Evolutionary conservation across 2,329 filamentous ascomycete species (phyloP).

Genomic region (Leptographium wingfieldii): DNA sequence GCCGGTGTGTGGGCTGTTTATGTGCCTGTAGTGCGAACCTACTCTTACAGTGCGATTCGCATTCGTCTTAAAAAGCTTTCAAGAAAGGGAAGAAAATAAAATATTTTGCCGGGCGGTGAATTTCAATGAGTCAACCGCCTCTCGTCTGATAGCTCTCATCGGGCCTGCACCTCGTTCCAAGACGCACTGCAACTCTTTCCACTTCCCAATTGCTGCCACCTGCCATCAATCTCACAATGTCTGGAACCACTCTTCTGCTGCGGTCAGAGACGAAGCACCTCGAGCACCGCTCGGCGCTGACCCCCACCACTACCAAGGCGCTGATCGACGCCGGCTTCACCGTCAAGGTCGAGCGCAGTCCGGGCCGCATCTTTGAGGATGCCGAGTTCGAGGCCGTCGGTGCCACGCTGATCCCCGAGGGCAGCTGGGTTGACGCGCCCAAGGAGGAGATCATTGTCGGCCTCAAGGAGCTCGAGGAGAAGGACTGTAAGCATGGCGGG

Average conservation of each 20-base stretch:
- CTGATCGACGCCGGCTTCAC: conserved; percentile 58
- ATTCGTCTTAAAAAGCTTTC: not conserved
- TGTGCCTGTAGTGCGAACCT: too few relatives aligned
- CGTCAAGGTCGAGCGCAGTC: conserved; percentile 54
- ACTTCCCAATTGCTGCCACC: not conserved
- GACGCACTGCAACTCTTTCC: not conserved
- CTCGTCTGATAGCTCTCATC: not conserved
- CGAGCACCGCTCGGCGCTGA: conserved; percentile 14
- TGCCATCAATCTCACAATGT: not conserved
- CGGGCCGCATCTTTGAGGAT: conserved; percentile 54
- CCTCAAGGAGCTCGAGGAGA: conserved; percentile 65
- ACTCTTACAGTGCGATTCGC: too few relatives aligned
- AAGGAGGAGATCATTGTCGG: conserved; percentile 60
- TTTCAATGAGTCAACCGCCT: not conserved
- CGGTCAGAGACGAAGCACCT: conserved; percentile 15
- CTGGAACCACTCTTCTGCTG: conserved; percentile 5
- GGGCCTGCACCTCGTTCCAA: not conserved
- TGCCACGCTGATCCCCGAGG: conserved; percentile 51
- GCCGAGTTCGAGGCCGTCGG: conserved; percentile 50
- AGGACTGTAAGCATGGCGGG: conserved; percentile 36
- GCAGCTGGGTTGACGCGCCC: conserved; percentile 56
- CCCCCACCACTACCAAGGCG: conserved; percentile 25
- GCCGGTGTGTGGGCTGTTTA: too few relatives aligned
- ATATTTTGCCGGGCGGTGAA: conserved; percentile 1
- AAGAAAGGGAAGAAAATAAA: not conserved